A percentile compares a stretch with the other conserved stretches of the same genome.
These are phyloP conservation scores for Coemansia sp. DNA, from an alignment of 192 early-diverging fungal species.

Conservation along the genomic window DNA sequence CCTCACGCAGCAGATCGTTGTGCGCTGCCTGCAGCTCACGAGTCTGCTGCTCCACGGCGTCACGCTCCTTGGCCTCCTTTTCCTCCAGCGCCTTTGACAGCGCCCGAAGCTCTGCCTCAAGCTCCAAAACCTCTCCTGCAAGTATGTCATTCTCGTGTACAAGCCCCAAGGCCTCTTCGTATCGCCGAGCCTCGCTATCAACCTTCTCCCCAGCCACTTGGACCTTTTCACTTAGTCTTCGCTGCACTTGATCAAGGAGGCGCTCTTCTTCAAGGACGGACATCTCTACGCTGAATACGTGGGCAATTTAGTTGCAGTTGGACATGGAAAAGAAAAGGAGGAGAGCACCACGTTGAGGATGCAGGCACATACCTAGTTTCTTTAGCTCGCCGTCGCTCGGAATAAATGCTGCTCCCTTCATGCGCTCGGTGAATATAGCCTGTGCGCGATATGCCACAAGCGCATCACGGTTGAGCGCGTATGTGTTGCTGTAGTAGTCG, in stretches of 20 bases:
- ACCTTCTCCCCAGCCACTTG: constrained; percentile 29
- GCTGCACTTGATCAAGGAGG: constrained; percentile 40
- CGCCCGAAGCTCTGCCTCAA: constrained; percentile 39
- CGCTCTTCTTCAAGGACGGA: constrained; percentile 50
- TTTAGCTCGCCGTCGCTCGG: constrained; percentile 38
- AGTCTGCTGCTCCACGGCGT: constrained; percentile 42
- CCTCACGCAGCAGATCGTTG: constrained; percentile 50
- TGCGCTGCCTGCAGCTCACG: constrained; percentile 48
- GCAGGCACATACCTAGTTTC: constrained; percentile 27
- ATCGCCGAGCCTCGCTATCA: constrained; percentile 23
- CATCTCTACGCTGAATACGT: constrained; percentile 12
- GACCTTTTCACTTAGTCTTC: constrained; percentile 37
- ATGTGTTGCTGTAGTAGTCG: constrained; percentile 33
- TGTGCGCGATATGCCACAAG: constrained; percentile 40
- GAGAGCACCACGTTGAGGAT: not conserved
- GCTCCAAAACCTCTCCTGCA: constrained; percentile 8
- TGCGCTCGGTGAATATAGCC: constrained; percentile 41
- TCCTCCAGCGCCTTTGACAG: constrained; percentile 24
- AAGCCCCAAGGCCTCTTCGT: constrained; percentile 21
- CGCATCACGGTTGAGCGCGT: constrained; percentile 37
- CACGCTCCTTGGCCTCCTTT: constrained; percentile 41
- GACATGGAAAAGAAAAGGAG: not conserved
- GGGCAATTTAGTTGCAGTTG: not conserved
- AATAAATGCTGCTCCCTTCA: constrained; percentile 38
- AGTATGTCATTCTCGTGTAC: constrained; percentile 35